A percentile compares a stretch with the other conserved stretches of the same genome.
These are phyloP conservation scores for Silene noctiflora DNA, from an alignment of 179 eudicot species.

Conservation along the genomic window DNA sequence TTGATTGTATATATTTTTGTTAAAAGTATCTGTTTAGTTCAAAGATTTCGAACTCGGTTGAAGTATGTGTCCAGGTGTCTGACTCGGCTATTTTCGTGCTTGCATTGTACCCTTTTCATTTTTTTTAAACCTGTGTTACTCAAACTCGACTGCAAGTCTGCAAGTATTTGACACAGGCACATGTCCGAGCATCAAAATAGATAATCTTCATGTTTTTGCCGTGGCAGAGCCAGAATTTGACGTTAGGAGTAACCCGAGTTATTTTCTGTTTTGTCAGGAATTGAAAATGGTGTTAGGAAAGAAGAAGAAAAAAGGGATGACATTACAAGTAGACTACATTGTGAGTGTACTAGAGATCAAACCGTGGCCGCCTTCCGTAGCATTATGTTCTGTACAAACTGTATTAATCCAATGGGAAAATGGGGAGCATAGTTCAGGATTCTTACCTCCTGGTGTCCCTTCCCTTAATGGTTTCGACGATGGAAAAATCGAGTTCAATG, in stretches of 20 bases:
- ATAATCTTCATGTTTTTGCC: too few relatives aligned
- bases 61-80: too few relatives aligned
- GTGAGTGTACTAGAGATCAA: conserved; percentile 68
- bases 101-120: too few relatives aligned
- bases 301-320: conserved; percentile 59
- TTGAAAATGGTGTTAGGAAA: conserved; percentile 66
- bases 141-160: background rate
- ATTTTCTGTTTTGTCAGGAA: background rate
- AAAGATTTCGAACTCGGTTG: too few relatives aligned
- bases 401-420: conserved; percentile 89
- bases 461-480: conserved; percentile 50
- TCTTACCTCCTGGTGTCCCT: conserved; percentile 51
- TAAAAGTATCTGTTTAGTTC: too few relatives aligned
- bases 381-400: conserved; percentile 61
- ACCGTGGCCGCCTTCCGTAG: conserved; percentile 96
- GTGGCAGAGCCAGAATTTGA: too few relatives aligned
- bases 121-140: background rate
- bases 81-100: too few relatives aligned
- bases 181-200: too few relatives aligned
- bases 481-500: conserved; percentile 56
- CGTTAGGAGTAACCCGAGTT: background rate
- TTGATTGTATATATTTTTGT: too few relatives aligned
- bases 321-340: conserved; percentile 65
- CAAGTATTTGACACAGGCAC: background rate
- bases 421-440: conserved; percentile 63